These are phyloP conservation scores for Protea cynaroides DNA, from an alignment of 164 flowering plant genomes.

Conservation along the genomic window DNA sequence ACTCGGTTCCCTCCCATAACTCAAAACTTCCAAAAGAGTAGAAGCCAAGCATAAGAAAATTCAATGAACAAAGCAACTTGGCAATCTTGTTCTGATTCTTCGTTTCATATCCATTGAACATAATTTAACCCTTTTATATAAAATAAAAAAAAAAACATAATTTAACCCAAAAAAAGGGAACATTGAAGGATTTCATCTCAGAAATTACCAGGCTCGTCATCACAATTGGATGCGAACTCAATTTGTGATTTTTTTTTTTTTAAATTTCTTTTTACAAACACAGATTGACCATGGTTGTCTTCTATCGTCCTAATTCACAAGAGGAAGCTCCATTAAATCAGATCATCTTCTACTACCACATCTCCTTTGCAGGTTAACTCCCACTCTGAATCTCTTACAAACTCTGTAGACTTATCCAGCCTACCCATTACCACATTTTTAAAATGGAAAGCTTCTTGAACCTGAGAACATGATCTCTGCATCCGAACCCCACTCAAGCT, in stretches of 20 bases:
- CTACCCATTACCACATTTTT: slow-evolving; percentile 29
- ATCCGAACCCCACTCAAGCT: slow-evolving; percentile 65
- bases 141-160: too few relatives aligned
- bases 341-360: slow-evolving; percentile 5
- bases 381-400: slow-evolving; percentile 16
- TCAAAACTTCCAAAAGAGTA: too few relatives aligned
- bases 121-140: too few relatives aligned
- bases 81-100: too few relatives aligned
- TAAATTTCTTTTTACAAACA: background rate
- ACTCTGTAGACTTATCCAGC: slow-evolving; percentile 25
- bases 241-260: slow-evolving; percentile 2
- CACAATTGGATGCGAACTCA: background rate
- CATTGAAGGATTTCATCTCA: too few relatives aligned
- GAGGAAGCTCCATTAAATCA: background rate
- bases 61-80: too few relatives aligned
- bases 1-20: too few relatives aligned
- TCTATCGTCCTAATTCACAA: background rate
- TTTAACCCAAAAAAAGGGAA: too few relatives aligned
- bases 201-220: background rate
- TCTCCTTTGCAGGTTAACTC: slow-evolving; percentile 18
- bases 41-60: too few relatives aligned
- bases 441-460: slow-evolving; percentile 37
- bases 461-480: slow-evolving; percentile 46
- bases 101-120: too few relatives aligned
- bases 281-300: too few relatives aligned